A percentile compares a stretch with the other conserved stretches of the same genome.
Conservation (phyloP, 2,329 filamentous ascomycete species). For the Clarireedia homoeocarpa region DNA sequence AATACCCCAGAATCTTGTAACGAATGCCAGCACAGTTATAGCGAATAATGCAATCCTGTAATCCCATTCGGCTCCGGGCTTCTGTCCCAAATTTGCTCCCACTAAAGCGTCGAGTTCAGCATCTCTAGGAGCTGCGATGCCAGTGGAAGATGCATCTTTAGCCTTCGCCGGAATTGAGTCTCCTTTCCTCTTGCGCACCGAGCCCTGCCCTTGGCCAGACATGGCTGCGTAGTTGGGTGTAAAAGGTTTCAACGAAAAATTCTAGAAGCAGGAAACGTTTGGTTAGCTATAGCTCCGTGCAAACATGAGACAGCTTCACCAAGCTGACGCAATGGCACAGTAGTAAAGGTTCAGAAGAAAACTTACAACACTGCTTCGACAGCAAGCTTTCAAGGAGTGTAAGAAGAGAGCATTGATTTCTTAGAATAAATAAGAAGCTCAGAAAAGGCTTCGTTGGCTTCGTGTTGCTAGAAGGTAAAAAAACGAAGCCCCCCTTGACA, state of each 20-base stretch:
- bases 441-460: background rate
- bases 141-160: conserved; percentile 34
- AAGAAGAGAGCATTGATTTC: conserved; percentile 8
- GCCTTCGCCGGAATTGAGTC: conserved; percentile 41
- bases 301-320: background rate
- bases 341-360: background rate
- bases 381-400: conserved; percentile 6
- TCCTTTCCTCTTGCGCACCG: conserved; percentile 33
- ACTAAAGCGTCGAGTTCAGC: conserved; percentile 43
- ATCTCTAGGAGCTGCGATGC: conserved; percentile 28
- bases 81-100: conserved; percentile 34
- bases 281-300: conserved; percentile 18
- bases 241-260: conserved; percentile 13
- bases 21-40: conserved; percentile 76
- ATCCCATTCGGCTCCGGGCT: conserved; percentile 60
- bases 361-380: conserved; percentile 7
- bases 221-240: conserved; percentile 15
- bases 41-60: conserved; percentile 72
- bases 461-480: background rate
- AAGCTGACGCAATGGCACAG: background rate
- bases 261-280: background rate
- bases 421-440: background rate
- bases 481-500: conserved; percentile 3
- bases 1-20: conserved; percentile 94
- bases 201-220: conserved; percentile 25